Percentiles rank a stretch among this genome's conserved stretches.
phyloP scores from a whole-genome alignment of 2,329 filamentous ascomycete species.

The Phoma herbarum region DNA sequence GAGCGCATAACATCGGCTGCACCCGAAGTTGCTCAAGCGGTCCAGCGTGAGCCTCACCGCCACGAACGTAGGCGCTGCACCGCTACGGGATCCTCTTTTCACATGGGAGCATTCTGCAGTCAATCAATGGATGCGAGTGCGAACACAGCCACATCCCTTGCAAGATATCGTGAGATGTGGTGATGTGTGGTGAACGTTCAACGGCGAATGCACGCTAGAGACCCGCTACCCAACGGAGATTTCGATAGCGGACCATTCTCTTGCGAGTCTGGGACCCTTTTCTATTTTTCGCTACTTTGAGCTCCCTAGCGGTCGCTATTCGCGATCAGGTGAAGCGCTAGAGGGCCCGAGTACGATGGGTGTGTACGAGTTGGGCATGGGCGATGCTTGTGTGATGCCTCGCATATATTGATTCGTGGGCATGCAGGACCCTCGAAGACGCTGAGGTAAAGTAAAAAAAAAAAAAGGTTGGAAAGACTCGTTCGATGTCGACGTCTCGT shows the following conservation, averaged over 20 bases:
- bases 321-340: conserved; percentile 21
- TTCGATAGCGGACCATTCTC: neutral
- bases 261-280: neutral
- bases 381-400: conserved; percentile 8
- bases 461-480: neutral
- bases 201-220: neutral
- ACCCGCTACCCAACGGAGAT: neutral
- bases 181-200: conserved; percentile 7
- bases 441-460: neutral
- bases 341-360: conserved; percentile 15
- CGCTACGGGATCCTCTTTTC: too few relatives aligned
- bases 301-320: conserved; percentile 6
- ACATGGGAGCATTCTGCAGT: too few relatives aligned
- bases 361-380: conserved; percentile 19
- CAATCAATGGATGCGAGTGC: neutral
- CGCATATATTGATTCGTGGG: conserved; percentile 16
- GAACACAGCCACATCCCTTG: conserved; percentile 20
- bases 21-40: conserved; percentile 2
- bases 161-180: neutral
- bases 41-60: conserved; percentile 4
- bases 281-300: neutral
- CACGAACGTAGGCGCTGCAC: conserved; percentile 8
- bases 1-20: conserved; percentile 4
- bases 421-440: conserved; percentile 7
- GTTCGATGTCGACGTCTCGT: neutral